Percentiles rank a stretch among this genome's conserved stretches.
Conservation (phyloP, 163 green algal genomes). For the Scenedesmus sp. region DNA sequence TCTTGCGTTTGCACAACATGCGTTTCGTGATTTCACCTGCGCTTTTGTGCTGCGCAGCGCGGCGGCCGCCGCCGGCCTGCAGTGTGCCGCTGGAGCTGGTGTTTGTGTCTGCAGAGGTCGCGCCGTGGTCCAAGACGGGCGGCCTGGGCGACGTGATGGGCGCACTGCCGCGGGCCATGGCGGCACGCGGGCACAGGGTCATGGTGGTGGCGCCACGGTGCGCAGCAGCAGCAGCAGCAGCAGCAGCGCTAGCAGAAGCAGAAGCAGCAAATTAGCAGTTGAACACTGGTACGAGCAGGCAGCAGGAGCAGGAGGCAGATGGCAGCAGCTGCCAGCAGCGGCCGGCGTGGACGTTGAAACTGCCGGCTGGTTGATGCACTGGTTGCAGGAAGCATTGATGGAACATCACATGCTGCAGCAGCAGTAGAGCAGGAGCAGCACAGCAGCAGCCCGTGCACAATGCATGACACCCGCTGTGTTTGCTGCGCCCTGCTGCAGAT, state of each 20-base stretch:
- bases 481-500: slow-evolving; percentile 8
- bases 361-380: neutral
- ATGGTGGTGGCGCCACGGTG: slow-evolving; percentile 84
- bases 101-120: slow-evolving; percentile 48
- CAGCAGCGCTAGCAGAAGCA: neutral
- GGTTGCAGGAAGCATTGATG: neutral
- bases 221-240: neutral
- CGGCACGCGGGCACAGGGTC: slow-evolving; percentile 82
- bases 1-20: too few species aligned
- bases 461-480: neutral
- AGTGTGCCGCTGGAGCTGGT: slow-evolving; percentile 51
- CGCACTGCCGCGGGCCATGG: slow-evolving; percentile 82
- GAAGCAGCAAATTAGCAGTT: neutral
- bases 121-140: slow-evolving; percentile 83
- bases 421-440: neutral
- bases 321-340: neutral
- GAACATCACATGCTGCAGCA: neutral
- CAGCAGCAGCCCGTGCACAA: neutral
- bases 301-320: neutral
- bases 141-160: slow-evolving; percentile 90
- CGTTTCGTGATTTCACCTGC: neutral
- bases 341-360: neutral
- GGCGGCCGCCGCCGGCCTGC: neutral
- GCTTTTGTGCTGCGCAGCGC: neutral
- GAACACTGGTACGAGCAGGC: too few species aligned